A percentile compares a stretch with the other conserved stretches of the same genome.
Conservation (phyloP, 257 asterid species). For the Nicotiana benthamiana region DNA sequence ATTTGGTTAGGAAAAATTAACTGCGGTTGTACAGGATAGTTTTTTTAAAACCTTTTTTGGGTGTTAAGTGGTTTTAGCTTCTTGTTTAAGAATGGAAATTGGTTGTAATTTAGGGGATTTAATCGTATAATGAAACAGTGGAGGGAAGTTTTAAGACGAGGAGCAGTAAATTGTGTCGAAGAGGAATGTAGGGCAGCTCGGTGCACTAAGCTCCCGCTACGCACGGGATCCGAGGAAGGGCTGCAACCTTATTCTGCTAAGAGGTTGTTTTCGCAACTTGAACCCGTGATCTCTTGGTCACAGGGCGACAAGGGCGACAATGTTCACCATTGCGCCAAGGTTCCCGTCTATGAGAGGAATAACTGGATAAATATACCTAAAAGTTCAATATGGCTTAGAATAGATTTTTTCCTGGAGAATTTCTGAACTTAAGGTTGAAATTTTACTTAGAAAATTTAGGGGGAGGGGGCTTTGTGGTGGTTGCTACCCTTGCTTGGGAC, state of each 20-base stretch:
- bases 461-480: neutral
- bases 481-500: neutral
- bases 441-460: neutral
- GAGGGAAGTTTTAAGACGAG: neutral
- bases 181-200: neutral
- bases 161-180: neutral
- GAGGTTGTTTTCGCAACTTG: too few relatives aligned
- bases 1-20: neutral
- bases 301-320: too few relatives aligned
- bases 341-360: neutral
- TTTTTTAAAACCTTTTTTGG: neutral
- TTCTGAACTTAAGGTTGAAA: neutral
- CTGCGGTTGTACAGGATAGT: neutral
- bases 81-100: constrained; percentile 4
- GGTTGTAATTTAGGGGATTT: neutral
- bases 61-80: neutral
- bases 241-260: too few relatives aligned
- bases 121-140: neutral
- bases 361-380: neutral
- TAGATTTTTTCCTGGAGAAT: neutral
- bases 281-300: too few relatives aligned
- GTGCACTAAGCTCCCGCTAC: too few relatives aligned
- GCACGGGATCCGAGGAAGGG: too few relatives aligned
- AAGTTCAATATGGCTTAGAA: neutral
- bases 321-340: too few relatives aligned